phyloP scores from a whole-genome alignment of 1,284 basidiomycete genomes.

The Marasmius sp. region DNA sequence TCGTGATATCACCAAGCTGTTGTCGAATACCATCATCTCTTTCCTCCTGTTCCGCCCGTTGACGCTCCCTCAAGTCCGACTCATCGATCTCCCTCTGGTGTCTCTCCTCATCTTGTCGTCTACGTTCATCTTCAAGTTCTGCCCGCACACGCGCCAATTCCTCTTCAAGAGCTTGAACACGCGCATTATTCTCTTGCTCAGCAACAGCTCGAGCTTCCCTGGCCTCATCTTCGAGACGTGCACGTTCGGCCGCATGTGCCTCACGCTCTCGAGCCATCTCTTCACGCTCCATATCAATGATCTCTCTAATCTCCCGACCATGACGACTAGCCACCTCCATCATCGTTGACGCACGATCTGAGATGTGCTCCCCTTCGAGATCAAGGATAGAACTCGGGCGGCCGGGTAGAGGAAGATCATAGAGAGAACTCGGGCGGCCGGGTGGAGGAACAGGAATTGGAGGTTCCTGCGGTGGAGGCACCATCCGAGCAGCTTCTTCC shows the following conservation, averaged over 20 bases:
- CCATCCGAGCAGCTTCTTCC: conserved; percentile 34
- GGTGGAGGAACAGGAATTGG: background rate
- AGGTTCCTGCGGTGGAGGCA: background rate
- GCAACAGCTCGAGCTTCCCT: conserved; percentile 45
- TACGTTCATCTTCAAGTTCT: conserved; percentile 45
- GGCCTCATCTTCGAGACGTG: conserved; percentile 44
- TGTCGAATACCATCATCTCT: conserved; percentile 56
- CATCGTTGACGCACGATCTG: background rate
- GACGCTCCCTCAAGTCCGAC: conserved; percentile 57
- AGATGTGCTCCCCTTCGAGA: conserved; percentile 2
- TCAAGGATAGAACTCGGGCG: background rate
- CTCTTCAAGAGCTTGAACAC: conserved; percentile 59
- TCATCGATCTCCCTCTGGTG: conserved; percentile 57
- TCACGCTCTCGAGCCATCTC: conserved; percentile 55
- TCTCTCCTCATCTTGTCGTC: conserved; percentile 53
- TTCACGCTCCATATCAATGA: conserved; percentile 58
- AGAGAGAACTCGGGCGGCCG: background rate
- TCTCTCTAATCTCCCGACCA: conserved; percentile 56
- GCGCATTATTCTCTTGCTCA: conserved; percentile 51
- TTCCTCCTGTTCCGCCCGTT: conserved; percentile 53
- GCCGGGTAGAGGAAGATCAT: background rate
- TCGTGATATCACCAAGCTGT: conserved; percentile 68
- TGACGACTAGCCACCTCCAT: conserved; percentile 53
- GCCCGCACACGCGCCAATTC: conserved; percentile 57
- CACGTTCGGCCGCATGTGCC: conserved; percentile 49